A percentile compares a stretch with the other conserved stretches of the same genome.
phyloP scores from a whole-genome alignment of 169 alveolate species.

The Besnoitia besnoiti region DNA sequence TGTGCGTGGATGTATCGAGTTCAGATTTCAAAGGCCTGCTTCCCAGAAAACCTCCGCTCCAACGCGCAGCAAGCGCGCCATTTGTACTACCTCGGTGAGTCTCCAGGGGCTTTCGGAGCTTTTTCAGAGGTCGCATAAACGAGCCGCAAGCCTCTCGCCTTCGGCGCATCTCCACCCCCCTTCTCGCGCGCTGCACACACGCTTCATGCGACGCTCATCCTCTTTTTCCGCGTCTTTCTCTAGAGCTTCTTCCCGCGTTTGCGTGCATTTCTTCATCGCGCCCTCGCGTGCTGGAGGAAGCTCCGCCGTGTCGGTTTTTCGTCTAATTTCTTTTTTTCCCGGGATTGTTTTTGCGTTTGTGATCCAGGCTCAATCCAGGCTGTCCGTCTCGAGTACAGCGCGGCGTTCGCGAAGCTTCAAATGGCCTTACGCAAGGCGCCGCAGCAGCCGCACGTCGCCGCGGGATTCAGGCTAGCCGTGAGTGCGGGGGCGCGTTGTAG shows the following conservation, averaged over 20 bases:
- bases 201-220: not conserved
- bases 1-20: not conserved
- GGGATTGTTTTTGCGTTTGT: not conserved
- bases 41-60: conserved; percentile 90
- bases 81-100: conserved; percentile 90
- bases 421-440: conserved; percentile 94
- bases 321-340: not conserved
- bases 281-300: too few species aligned
- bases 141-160: not conserved
- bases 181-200: not conserved
- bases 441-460: conserved; percentile 86
- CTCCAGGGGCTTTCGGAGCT: too few species aligned
- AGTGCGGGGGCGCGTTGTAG: too few species aligned
- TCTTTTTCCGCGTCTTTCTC: not conserved
- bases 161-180: not conserved
- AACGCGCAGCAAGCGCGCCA: conserved; percentile 94
- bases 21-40: conserved; percentile 73
- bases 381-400: conserved; percentile 93
- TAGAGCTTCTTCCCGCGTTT: not conserved
- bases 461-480: conserved; percentile 87
- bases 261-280: not conserved
- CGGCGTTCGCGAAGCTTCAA: conserved; percentile 87
- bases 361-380: conserved; percentile 87
- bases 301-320: not conserved
- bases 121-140: too few species aligned